Evolutionary conservation across 345 rosid species (phyloP), one percentile per base, ranked within the genome.

Genomic region (Limnanthes douglasii): DNA sequence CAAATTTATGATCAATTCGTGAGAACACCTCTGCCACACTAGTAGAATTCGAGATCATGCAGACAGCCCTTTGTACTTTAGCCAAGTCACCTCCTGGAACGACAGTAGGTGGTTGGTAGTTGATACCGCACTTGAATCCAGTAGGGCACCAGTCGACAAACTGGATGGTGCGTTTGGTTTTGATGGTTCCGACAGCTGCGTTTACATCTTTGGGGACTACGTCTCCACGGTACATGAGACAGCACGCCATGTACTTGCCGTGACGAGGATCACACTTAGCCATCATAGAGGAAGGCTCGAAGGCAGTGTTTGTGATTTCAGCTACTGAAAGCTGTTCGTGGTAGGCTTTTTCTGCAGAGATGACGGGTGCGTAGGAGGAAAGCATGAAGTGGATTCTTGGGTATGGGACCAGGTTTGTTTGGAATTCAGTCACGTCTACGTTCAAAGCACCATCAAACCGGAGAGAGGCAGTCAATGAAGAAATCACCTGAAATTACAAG

Each of bases 321-420:
- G 69, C 75, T 49, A 61, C 83, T 52, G 61, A 77, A 68, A 59
- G 76, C 61, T 33, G 83, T 63, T 37, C 76, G 48, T 1, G 88
- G 70, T 19, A 77, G 69, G 39, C 75, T 13, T 56, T 56, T 69
- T 40, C 75, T 51, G 45, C 77, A 0, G 88, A 77, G 51, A 77
- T 77, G 53, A 77, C 88, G 2, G 79, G 83, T 1, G 88, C 88
- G 24, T 77, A 77, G 0, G 83, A 77, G 22, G 83, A 77, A 68
- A 77, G 88, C 88, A 77, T 73, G 58, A 77, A 77, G 60, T 77
- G 88, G 56, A 77, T 77, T 44, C 88, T 73, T 14, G 88, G 88
- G 65, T 77, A 77, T 2, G 83, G 88, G 32, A 77, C 83, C 65
- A 77, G 53, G 51, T 77, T 77, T 41, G 88, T 77, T 38, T 77